phyloP scores from a whole-genome alignment of 176 grass and related monocot species.

The Typha latifolia region DNA sequence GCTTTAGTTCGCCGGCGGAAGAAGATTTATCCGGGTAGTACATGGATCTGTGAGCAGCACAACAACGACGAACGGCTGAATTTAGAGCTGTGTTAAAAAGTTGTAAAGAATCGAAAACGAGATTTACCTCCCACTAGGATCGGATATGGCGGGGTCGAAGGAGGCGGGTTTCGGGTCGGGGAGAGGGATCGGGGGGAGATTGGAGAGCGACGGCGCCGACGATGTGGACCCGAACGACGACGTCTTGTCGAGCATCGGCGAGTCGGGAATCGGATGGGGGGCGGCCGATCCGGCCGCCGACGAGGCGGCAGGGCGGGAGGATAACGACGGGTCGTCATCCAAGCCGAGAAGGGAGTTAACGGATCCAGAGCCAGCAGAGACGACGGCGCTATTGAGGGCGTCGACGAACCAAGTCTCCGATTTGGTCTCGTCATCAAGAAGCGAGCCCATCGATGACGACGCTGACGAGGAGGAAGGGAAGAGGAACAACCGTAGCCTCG shows the following conservation, averaged over 20 bases:
- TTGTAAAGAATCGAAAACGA: conserved; percentile 2
- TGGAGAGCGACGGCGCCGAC: conserved; percentile 82
- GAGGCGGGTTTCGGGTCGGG: conserved; percentile 12
- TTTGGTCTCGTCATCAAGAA: conserved; percentile 80
- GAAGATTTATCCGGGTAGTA: conserved; percentile 63
- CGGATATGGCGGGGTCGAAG: conserved; percentile 18
- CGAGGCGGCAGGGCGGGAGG: conserved; percentile 34
- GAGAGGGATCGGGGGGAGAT: conserved; percentile 86
- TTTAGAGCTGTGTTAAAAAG: too few relatives aligned
- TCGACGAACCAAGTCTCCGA: conserved; percentile 97
- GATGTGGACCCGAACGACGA: conserved; percentile 90
- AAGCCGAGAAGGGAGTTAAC: conserved; percentile 94
- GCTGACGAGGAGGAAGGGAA: neutral
- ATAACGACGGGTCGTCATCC: conserved; percentile 72
- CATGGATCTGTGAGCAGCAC: conserved; percentile 33
- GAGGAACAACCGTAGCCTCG: conserved; percentile 25
- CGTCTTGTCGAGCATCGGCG: conserved; percentile 78
- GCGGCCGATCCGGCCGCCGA: conserved; percentile 12
- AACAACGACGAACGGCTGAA: conserved; percentile 4
- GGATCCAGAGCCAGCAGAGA: conserved; percentile 53
- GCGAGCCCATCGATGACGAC: conserved; percentile 68
- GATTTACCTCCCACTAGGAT: conserved; percentile 47
- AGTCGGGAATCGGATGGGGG: conserved; percentile 43
- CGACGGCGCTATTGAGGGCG: conserved; percentile 73
- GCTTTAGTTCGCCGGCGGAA: conserved; percentile 28